Base-by-base conservation (phyloP, 768 basidiomycete genomes). In the Candolleomyces aberdarensis region DNA sequence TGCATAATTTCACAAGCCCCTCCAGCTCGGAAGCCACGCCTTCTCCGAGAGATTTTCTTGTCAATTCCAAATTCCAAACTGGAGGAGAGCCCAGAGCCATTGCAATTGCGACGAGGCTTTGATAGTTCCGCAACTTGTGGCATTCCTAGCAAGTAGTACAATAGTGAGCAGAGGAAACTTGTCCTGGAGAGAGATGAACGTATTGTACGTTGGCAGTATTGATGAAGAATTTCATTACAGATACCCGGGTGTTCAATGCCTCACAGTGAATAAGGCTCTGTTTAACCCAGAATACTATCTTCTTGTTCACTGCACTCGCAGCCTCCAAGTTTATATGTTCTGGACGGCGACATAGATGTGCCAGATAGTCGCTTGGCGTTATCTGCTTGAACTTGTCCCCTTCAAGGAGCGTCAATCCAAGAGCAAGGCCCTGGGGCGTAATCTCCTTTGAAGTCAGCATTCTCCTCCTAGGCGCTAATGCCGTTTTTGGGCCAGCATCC, bases 171-270 rank as follows among this genome's bases (percentile, higher is more conserved):
- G 54, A 6, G 31, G 15, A n/a, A 20, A 6, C 8, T 20, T 39
- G 32, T 6, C 36, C 11, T 39, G 48, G 31, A 39, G 41, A 17
- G 44, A 19, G 13, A 32, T 5, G 9, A 19, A 15, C 3, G 5
- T 4, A 14, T 14, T 13, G 13, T 19, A 29, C 80, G 54, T 70
- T 62, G 8, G 81, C 79, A 6, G 75, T 71, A 58, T 77, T 71
- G 49, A 81, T 71, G 62, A 81, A 82, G 62, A 77, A 80, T 61
- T 74, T 80, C 52, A 81, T 70, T 11, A 76, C 76, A 15, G 74
- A 70, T 6, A 71, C 74, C 7, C 82, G 70, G 22, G 65, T 59
- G 47, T 76, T 70, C 20, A 78, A 72, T 7, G 70, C 67, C 19
- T 77, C 75, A 47, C 72, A 76, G 43, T 75, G 76, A 39, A 79